Evolutionary conservation across 2,329 filamentous ascomycete genomes (phyloP).

Genomic region (Xylariaceae sp.): DNA sequence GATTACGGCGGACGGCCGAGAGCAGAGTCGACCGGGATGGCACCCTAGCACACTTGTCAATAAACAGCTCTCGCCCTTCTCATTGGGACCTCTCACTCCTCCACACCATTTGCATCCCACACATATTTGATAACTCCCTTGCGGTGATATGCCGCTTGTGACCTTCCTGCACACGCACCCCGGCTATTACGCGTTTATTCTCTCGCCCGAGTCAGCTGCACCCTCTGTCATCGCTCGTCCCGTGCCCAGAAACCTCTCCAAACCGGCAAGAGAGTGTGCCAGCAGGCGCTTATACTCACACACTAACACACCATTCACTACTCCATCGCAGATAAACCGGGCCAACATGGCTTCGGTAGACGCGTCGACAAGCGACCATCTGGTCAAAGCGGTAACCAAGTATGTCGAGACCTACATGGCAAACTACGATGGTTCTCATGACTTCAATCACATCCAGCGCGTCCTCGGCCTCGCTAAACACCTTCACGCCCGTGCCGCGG

Average conservation of each 20-base stretch:
- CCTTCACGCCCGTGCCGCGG: conserved; percentile 50
- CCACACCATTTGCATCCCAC: too few relatives aligned
- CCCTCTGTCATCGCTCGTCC: conserved; percentile 9
- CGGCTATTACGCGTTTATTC: background rate
- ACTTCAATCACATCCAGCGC: conserved; percentile 79
- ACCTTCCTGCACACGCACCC: background rate
- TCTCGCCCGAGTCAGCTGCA: background rate
- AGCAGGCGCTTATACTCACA: conserved; percentile 25
- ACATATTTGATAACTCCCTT: too few relatives aligned
- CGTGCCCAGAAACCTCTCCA: conserved; percentile 19
- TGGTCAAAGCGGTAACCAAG: conserved; percentile 55
- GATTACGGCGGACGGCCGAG: too few relatives aligned
- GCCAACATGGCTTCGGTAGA: conserved; percentile 25
- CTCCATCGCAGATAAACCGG: conserved; percentile 17
- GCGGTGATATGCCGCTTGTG: background rate
- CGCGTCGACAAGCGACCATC: conserved; percentile 34
- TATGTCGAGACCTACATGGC: conserved; percentile 73
- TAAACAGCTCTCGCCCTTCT: too few relatives aligned
- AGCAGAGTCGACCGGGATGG: too few relatives aligned
- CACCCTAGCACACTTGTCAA: too few relatives aligned
- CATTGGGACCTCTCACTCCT: too few relatives aligned
- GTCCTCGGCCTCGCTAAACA: conserved; percentile 71
- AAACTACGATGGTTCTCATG: conserved; percentile 80
- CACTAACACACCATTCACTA: conserved; percentile 23
- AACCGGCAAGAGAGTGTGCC: conserved; percentile 13